Conservation (phyloP, 768 basidiomycete species). For the Kwoniella botswanensis region DNA sequence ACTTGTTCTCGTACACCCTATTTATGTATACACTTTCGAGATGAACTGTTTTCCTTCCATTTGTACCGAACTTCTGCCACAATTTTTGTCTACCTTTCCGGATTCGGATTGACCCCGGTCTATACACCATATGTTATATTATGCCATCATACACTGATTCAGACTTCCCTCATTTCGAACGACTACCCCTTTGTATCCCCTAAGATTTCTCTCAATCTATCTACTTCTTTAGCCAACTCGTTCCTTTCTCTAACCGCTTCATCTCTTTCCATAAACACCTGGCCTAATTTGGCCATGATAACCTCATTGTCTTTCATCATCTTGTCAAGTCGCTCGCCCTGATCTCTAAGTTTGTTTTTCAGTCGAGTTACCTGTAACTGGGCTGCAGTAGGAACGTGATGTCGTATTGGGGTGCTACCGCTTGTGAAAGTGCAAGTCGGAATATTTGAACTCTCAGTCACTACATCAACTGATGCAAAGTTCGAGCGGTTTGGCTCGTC, state of each 20-base stretch:
- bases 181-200: not conserved
- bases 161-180: no score
- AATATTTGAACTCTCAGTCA: not conserved
- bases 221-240: not conserved
- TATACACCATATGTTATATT: no score
- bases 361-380: not conserved
- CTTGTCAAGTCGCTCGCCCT: not conserved
- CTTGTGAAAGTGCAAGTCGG: not conserved
- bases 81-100: no score
- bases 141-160: no score
- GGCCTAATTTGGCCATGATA: not conserved
- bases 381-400: no score
- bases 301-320: slow-evolving; percentile 1
- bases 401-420: not conserved
- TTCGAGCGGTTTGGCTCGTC: no score
- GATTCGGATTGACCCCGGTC: no score
- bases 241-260: not conserved
- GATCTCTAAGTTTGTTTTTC: not conserved
- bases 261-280: slow-evolving; percentile 1
- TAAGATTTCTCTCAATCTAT: not conserved
- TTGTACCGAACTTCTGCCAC: no score
- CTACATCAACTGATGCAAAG: no score
- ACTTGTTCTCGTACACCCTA: no score
- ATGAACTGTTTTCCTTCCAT: no score
- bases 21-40: no score